Percentiles rank a stretch among this genome's conserved stretches.
Conservation (phyloP, 805 yeast species). For the Candida stauntonica region DNA sequence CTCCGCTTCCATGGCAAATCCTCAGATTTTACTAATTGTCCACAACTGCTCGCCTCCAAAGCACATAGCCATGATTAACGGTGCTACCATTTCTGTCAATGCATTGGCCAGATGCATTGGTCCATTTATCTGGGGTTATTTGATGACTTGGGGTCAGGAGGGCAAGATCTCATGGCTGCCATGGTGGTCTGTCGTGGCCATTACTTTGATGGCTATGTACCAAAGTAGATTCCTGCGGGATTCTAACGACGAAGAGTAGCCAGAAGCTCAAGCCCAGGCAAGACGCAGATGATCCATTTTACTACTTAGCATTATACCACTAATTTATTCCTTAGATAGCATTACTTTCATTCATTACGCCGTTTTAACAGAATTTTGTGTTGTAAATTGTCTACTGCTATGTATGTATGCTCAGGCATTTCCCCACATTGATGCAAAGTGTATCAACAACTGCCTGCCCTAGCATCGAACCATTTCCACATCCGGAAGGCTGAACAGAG, state of each 20-base stretch:
- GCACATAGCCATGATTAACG: conserved; percentile 56
- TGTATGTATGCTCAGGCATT: too few species aligned
- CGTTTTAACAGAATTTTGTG: too few species aligned
- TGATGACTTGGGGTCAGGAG: conserved; percentile 35
- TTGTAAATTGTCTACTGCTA: too few species aligned
- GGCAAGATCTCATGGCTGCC: conserved; percentile 29
- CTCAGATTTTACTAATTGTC: conserved; percentile 48
- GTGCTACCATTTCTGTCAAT: conserved; percentile 47
- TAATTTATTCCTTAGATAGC: too few species aligned
- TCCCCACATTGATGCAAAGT: too few species aligned
- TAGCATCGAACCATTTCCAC: too few species aligned
- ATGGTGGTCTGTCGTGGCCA: conserved; percentile 30
- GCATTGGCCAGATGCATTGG: conserved; percentile 55
- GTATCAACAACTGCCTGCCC: too few species aligned
- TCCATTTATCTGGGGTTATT: conserved; percentile 52
- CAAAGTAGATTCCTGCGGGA: conserved; percentile 27
- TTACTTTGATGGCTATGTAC: conserved; percentile 27
- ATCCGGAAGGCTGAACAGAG: too few species aligned
- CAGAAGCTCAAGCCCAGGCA: not conserved
- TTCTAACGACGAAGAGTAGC: conserved; percentile 27
- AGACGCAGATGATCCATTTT: too few species aligned
- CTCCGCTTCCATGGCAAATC: conserved; percentile 44
- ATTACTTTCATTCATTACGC: too few species aligned
- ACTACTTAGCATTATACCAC: too few species aligned
- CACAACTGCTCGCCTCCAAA: conserved; percentile 51